Percentiles rank a stretch among this genome's conserved stretches.
phyloP scores from a whole-genome alignment of 352 stramenopile species.

The Globisporangium iwayamae region DNA sequence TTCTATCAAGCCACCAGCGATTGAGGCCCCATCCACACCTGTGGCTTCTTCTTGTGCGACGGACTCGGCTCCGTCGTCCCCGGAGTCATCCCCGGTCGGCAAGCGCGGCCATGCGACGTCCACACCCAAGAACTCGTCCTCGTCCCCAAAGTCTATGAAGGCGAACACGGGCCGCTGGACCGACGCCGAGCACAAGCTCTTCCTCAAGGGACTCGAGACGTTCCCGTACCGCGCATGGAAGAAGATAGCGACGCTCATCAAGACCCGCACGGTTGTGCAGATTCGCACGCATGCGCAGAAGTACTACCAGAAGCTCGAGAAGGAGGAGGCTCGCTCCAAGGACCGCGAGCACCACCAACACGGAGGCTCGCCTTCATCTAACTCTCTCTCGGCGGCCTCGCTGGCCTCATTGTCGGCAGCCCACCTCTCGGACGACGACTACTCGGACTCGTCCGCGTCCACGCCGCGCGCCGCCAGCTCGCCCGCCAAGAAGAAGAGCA shows the following conservation, averaged over 20 bases:
- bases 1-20: slow-evolving; percentile 15
- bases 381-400: not conserved
- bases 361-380: not conserved
- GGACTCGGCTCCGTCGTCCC: slow-evolving; percentile 17
- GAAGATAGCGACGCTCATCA: slow-evolving; percentile 93
- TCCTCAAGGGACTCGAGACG: slow-evolving; percentile 79
- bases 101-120: slow-evolving; percentile 12
- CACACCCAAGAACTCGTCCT: slow-evolving; percentile 1
- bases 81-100: slow-evolving; percentile 7
- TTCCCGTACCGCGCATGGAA: slow-evolving; percentile 88
- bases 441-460: slow-evolving; percentile 9
- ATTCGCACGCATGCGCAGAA: slow-evolving; percentile 88
- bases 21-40: slow-evolving; percentile 1
- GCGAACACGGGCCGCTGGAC: slow-evolving; percentile 85
- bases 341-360: slow-evolving; percentile 50
- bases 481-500: slow-evolving; percentile 53
- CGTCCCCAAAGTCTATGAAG: slow-evolving; percentile 31
- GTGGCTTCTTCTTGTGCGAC: not conserved
- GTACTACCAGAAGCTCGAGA: slow-evolving; percentile 89
- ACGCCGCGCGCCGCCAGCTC: slow-evolving; percentile 6
- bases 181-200: slow-evolving; percentile 86
- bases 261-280: slow-evolving; percentile 90
- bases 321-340: slow-evolving; percentile 75
- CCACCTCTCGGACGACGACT: slow-evolving; percentile 16
- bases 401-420: not conserved